Conservation (phyloP, 2,329 filamentous ascomycete species). For the Pyricularia pennisetigena region DNA sequence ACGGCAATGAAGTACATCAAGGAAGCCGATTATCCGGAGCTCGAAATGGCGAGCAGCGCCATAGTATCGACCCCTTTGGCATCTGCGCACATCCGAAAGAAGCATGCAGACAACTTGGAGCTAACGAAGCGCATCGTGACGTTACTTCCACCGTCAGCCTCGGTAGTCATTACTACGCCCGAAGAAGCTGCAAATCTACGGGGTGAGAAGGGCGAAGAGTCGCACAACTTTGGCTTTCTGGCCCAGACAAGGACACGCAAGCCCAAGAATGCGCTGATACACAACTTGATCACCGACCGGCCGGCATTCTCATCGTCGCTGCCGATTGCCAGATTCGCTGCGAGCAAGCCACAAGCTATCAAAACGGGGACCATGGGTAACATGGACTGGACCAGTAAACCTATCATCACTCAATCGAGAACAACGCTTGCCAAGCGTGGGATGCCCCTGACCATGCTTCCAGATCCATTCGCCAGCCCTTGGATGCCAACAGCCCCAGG, state of each 20-base stretch:
- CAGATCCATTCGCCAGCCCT: slow-evolving; percentile 51
- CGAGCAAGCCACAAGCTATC: neutral
- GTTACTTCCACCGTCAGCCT: slow-evolving; percentile 73
- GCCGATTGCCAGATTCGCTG: slow-evolving; percentile 55
- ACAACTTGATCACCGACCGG: slow-evolving; percentile 93
- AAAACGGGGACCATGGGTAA: neutral
- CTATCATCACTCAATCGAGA: slow-evolving; percentile 17
- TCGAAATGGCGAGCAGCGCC: neutral
- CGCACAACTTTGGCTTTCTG: slow-evolving; percentile 27
- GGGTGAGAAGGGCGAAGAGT: slow-evolving; percentile 19
- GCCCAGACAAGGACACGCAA: slow-evolving; percentile 44
- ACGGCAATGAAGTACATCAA: slow-evolving; percentile 54
- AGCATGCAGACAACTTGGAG: slow-evolving; percentile 61
- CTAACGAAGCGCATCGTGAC: slow-evolving; percentile 61
- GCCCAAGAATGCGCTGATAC: slow-evolving; percentile 74
- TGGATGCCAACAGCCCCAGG: slow-evolving; percentile 61
- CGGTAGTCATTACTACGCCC: slow-evolving; percentile 81
- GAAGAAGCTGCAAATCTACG: slow-evolving; percentile 60
- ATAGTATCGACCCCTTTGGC: neutral
- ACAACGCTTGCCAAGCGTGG: slow-evolving; percentile 84
- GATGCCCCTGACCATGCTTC: slow-evolving; percentile 78
- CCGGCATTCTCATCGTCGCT: slow-evolving; percentile 87
- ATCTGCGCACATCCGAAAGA: slow-evolving; percentile 16
- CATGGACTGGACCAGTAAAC: neutral
- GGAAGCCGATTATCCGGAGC: neutral